Evolutionary conservation across 1,139 yeast genomes (phyloP), one percentile per base, ranked within the genome.

Genomic region (Spencermartinsiella ligniputridi): DNA sequence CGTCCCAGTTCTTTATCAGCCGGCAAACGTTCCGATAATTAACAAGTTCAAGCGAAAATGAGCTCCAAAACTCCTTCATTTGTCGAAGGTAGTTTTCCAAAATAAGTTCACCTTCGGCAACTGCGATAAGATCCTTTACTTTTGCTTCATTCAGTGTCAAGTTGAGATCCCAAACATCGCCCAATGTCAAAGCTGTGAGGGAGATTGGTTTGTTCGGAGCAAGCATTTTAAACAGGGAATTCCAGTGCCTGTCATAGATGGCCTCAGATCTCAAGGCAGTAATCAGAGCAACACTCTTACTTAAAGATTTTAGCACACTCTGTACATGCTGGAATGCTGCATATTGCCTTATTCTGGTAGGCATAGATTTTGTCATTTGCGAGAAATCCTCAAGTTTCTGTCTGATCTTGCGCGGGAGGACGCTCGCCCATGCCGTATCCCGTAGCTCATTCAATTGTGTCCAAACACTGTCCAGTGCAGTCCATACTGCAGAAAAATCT

Each of bases 21-120:
- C 77, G 66, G 51, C 76, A 71, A 32, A 76, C 74, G 36, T 72
- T 70, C 44, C 75, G 73, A 57, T 76, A 83, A 33, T 71, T 72
- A 55, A 79, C 80, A 27, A 75, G 68, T 18, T 79, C 84, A 47
- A 86, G 76, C 0, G 73, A 61, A 19, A 69, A 66, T 0, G 61
- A 56, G 8, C 57, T 40, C 75, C 75, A 71, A 11, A 61, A 56
- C 2, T 58, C 64, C 11, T 61, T 53, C 11, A 90, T 77, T 5
- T 66, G 60, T 1, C 54, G 55, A 19, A 84, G 58, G 11, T 80
- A 75, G 15, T 74, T 78, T 49, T 83, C 88, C 5, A 92, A 67
- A 0, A 78, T 71, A 47, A 75, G 70, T 57, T 92, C 97, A 18
- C 87, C 84, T 48, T 77, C 78, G 0, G 97, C 97, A 50, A 75